Percentiles rank a stretch among this genome's conserved stretches.
These are phyloP conservation scores for Oligophagozyma castellii DNA, from an alignment of 1,139 yeast genomes.

Conservation along the genomic window DNA sequence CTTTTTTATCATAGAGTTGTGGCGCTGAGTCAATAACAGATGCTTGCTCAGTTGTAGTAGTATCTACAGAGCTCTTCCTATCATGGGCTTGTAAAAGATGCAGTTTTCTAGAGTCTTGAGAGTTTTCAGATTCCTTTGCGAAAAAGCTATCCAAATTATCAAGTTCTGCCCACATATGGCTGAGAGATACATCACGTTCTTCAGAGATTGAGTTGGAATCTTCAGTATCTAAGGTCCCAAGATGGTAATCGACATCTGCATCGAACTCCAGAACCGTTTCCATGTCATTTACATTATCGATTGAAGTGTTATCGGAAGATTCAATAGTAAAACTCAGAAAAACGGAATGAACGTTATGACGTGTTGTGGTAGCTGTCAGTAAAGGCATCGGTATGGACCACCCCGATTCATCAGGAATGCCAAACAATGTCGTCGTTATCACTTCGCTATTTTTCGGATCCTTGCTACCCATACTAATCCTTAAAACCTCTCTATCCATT, in stretches of 20 bases:
- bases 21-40: conserved; percentile 59
- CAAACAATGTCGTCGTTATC: conserved; percentile 78
- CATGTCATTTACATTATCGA: conserved; percentile 29
- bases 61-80: conserved; percentile 40
- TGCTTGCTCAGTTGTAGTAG: conserved; percentile 32
- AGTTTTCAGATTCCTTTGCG: conserved; percentile 26
- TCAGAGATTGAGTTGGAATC: conserved; percentile 38
- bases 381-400: conserved; percentile 98
- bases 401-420: conserved; percentile 93
- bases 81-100: conserved; percentile 24
- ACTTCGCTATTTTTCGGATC: conserved; percentile 71
- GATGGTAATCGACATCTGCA: conserved; percentile 30
- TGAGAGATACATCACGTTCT: conserved; percentile 52
- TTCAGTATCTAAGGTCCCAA: conserved; percentile 18
- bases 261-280: conserved; percentile 60
- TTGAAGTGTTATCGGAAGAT: conserved; percentile 14
- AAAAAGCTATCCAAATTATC: conserved; percentile 90
- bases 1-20: conserved; percentile 67
- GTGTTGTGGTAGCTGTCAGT: conserved; percentile 70
- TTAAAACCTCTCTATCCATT: conserved; percentile 76
- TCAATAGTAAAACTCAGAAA: conserved; percentile 57
- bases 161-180: conserved; percentile 93
- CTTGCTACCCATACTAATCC: conserved; percentile 82
- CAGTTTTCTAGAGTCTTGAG: conserved; percentile 2
- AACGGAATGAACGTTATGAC: conserved; percentile 92